A percentile compares a stretch with the other conserved stretches of the same genome.
Conservation (phyloP, 1,139 yeast species). For the Meyerozyma smithsonii region DNA sequence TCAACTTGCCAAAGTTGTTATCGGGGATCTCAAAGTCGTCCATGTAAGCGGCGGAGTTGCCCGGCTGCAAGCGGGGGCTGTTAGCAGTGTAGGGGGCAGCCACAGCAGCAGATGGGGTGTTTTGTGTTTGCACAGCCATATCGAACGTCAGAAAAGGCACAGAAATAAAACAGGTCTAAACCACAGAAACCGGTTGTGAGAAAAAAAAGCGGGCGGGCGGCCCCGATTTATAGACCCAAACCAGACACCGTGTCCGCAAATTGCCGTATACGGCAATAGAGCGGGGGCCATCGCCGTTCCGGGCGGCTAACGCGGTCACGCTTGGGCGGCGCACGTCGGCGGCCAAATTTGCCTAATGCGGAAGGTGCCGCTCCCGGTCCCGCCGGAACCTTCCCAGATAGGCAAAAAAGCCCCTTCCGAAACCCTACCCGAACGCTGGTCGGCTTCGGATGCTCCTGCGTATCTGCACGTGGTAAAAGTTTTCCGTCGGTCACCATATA, state of each 20-base stretch:
- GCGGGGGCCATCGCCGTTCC: not conserved
- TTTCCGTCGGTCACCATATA: too few species aligned
- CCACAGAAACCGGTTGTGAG: not conserved
- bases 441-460: too few species aligned
- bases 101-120: not conserved
- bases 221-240: not conserved
- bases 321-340: too few species aligned
- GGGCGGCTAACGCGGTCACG: too few species aligned
- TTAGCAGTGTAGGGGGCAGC: not conserved
- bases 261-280: not conserved
- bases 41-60: not conserved
- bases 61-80: not conserved
- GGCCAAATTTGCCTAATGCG: not conserved
- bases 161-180: not conserved
- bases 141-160: not conserved
- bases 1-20: constrained; percentile 25
- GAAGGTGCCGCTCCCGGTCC: too few species aligned
- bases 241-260: not conserved
- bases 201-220: not conserved
- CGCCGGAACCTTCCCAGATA: not conserved
- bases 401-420: not conserved
- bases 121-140: constrained; percentile 1
- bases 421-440: not conserved
- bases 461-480: too few species aligned
- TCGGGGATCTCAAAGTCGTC: constrained; percentile 8